Base-by-base conservation (phyloP, 257 asterid genomes). In the Verbascum thapsus region DNA sequence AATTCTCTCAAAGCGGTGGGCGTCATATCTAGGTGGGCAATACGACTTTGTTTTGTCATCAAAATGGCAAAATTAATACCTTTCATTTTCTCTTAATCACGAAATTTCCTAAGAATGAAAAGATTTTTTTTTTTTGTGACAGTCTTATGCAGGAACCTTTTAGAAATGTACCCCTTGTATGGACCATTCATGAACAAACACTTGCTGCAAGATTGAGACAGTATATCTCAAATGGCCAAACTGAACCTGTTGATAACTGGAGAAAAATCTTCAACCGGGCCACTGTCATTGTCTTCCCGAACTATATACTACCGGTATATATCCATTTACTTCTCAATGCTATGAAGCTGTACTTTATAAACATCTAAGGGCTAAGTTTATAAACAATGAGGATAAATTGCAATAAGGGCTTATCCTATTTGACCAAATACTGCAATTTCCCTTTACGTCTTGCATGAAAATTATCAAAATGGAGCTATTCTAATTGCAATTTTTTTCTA, bases 141-240 rank as follows among this genome's bases (percentile, higher is more conserved):
- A 94, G 99, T 77, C 86, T 94, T 55, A 82, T 82, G 95, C 96
- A 87, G 96, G 99, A 88, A 54, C 99, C 99, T 66, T 94, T 88
- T 77, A 84, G 67, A 77, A 75, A 72, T 58, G 78, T 86, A 44
- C 96, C 96, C 67, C 73, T 94, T 55, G 78, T 88, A 64, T 94
- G 99, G 99, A 88, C 95, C 44, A 80, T 94, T 68, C 95, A 90
- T 58, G 98, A 94, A 74, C 78, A 81, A 65, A 55, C 71, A 19
- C 95, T 90, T 52, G 90, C 88, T 26, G 35, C 45, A 62, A 88
- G 81, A 56, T 69, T 87, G 83, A 78, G 82, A 53, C 82, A 82
- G 16, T 76, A 88, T 73, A 72, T 63, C 66, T 73, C 83, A 20
- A 80, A 69, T 70, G 92, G 87, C 23, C 81, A 80, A 69, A 78